Evolutionary conservation across 805 yeast genomes (phyloP).

Genomic region (Vanderwaltozyma polyspora): DNA sequence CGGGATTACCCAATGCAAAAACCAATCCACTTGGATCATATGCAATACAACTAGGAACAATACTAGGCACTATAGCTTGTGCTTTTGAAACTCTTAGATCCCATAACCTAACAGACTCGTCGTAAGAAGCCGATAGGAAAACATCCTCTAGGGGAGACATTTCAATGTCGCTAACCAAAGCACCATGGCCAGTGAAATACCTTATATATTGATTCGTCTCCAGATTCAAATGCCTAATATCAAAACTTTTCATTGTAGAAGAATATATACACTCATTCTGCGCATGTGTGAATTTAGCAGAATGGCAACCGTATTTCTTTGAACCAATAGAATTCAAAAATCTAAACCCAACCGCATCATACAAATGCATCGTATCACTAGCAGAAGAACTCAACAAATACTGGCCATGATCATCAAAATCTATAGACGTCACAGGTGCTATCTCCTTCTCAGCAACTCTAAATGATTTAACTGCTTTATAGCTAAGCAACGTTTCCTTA

Average conservation of each 20-base stretch:
- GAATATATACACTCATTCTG: conserved; percentile 68
- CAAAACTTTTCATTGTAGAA: conserved; percentile 69
- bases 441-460: conserved; percentile 36
- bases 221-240: conserved; percentile 63
- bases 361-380: conserved; percentile 74
- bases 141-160: conserved; percentile 59
- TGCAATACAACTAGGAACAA: conserved; percentile 48
- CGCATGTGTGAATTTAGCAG: conserved; percentile 73
- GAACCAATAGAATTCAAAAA: conserved; percentile 60
- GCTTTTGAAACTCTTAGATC: conserved; percentile 61
- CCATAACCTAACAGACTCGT: conserved; percentile 79
- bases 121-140: conserved; percentile 58
- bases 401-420: conserved; percentile 78
- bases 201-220: conserved; percentile 71
- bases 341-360: conserved; percentile 62
- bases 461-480: conserved; percentile 40
- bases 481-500: conserved; percentile 17
- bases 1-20: conserved; percentile 53
- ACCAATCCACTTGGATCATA: conserved; percentile 80
- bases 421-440: conserved; percentile 55
- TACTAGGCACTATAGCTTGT: conserved; percentile 48
- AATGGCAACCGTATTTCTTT: conserved; percentile 85
- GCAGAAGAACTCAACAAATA: conserved; percentile 64
- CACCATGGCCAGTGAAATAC: conserved; percentile 81
- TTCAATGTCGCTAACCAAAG: conserved; percentile 59